Evolutionary conservation across 257 asterid species (phyloP).

Genomic region (Rehmannia glutinosa): DNA sequence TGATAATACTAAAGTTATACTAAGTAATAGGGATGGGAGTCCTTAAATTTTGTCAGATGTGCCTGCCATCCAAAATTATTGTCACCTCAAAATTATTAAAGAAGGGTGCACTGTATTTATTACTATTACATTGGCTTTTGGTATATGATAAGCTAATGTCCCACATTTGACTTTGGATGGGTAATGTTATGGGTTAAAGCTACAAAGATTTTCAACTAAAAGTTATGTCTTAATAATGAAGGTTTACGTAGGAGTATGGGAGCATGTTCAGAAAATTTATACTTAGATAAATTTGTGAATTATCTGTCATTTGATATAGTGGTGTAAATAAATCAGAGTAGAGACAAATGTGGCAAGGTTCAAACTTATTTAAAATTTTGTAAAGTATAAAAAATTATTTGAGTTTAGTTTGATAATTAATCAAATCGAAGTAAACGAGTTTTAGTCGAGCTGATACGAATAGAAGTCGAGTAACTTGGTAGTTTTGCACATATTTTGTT

Average conservation of each 20-base stretch:
- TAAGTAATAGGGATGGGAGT: background rate
- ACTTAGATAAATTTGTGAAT: too few relatives aligned
- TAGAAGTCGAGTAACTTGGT: too few relatives aligned
- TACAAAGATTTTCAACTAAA: background rate
- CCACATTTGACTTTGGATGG: slow-evolving; percentile 13
- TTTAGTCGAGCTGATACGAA: too few relatives aligned
- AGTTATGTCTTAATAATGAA: slow-evolving; percentile 1
- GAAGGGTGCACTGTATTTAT: background rate
- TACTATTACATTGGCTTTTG: background rate
- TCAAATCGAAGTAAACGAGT: too few relatives aligned
- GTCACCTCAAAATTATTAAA: background rate
- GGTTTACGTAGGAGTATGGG: background rate
- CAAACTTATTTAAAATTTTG: too few relatives aligned
- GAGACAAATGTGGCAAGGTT: too few relatives aligned
- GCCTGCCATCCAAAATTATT: background rate
- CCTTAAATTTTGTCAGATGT: background rate
- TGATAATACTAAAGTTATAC: background rate
- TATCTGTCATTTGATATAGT: too few relatives aligned
- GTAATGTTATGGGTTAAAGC: slow-evolving; percentile 9
- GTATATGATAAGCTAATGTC: background rate
- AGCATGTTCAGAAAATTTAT: too few relatives aligned
- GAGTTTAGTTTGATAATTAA: too few relatives aligned
- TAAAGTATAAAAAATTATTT: too few relatives aligned
- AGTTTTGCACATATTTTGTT: too few relatives aligned
- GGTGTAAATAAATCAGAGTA: too few relatives aligned